Conservation (phyloP, 495 filamentous ascomycete genomes). For the Aspergillus nanangensis region DNA sequence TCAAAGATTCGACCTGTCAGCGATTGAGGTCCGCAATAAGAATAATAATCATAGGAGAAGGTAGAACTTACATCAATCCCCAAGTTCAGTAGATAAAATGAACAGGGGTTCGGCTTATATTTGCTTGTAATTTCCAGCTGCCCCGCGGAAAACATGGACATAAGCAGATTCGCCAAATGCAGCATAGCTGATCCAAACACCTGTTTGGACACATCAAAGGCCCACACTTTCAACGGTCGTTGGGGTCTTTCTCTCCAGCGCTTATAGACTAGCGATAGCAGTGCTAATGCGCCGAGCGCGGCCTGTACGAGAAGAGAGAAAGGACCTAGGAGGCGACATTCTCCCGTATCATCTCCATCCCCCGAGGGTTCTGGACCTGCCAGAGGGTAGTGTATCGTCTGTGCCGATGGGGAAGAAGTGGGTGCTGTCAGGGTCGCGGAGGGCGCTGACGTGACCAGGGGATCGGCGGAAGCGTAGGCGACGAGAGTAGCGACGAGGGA, state of each 20-base stretch:
- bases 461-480: constrained; percentile 3
- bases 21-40: no score
- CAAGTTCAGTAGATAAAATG: constrained; percentile 90
- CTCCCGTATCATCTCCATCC: constrained; percentile 47
- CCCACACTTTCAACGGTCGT: constrained; percentile 90
- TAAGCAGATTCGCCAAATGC: constrained; percentile 85
- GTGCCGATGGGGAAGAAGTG: constrained; percentile 11
- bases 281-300: constrained; percentile 77
- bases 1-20: no score
- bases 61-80: constrained; percentile 86
- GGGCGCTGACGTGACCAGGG: not conserved
- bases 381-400: constrained; percentile 8
- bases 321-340: constrained; percentile 78
- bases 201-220: constrained; percentile 95
- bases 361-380: constrained; percentile 12
- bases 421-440: constrained; percentile 3
- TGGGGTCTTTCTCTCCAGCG: constrained; percentile 88
- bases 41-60: no score
- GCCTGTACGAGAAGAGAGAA: constrained; percentile 88
- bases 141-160: constrained; percentile 91
- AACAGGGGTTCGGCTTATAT: constrained; percentile 87
- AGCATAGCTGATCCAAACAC: constrained; percentile 90
- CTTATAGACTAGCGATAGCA: constrained; percentile 87
- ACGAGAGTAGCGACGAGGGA: constrained; percentile 8
- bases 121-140: constrained; percentile 55